These are phyloP conservation scores for Cryptosporidium andersoni DNA, from an alignment of 169 alveolate species.

Conservation along the genomic window DNA sequence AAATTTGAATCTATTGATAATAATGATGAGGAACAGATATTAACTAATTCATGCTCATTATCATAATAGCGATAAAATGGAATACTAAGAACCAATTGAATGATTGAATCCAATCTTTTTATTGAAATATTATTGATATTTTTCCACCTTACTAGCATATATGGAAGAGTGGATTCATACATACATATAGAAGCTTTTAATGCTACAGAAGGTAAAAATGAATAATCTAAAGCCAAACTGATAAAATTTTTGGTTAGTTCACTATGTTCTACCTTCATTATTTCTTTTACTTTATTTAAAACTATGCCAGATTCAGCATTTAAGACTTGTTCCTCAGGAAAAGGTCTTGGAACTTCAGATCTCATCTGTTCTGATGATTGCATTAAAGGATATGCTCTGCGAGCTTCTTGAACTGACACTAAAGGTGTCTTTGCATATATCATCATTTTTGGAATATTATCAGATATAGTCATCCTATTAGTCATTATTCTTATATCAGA, in stretches of 20 bases:
- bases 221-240: conserved; percentile 46
- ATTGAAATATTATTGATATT: conserved; percentile 11
- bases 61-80: conserved; percentile 61
- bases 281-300: background rate
- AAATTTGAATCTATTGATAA: conserved; percentile 3
- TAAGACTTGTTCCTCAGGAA: conserved; percentile 24
- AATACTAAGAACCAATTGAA: conserved; percentile 31
- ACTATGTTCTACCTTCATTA: conserved; percentile 6
- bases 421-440: too few relatives aligned
- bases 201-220: conserved; percentile 43
- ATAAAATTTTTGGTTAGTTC: conserved; percentile 29
- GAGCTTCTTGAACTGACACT: too few relatives aligned
- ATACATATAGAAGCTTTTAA: conserved; percentile 55
- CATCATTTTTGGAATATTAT: too few relatives aligned
- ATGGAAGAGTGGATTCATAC: conserved; percentile 56
- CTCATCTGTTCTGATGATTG: background rate
- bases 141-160: conserved; percentile 60
- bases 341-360: conserved; percentile 22
- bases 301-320: conserved; percentile 26
- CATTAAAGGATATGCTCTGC: too few relatives aligned
- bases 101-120: conserved; percentile 44
- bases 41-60: conserved; percentile 38
- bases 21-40: conserved; percentile 23
- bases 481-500: too few relatives aligned
- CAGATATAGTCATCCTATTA: too few relatives aligned